Conservation (phyloP, 1,284 basidiomycete species). For the Cutaneotrichosporon curvatum region DNA sequence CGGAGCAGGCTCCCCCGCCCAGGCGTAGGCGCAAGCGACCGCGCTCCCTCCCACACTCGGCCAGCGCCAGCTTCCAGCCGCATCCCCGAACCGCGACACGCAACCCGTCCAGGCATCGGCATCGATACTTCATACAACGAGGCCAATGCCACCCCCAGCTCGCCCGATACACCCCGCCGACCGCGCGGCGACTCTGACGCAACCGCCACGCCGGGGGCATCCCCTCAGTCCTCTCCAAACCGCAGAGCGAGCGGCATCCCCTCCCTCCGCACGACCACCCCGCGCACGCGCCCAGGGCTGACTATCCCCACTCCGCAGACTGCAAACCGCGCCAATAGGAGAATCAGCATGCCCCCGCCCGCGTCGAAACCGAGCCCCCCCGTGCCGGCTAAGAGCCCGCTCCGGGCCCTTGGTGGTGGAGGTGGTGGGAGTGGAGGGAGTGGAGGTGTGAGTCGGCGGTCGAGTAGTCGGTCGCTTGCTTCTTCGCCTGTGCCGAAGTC, state of each 20-base stretch:
- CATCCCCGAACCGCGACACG: background rate
- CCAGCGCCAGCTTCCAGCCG: background rate
- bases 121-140: background rate
- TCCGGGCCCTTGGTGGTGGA: conserved; percentile 16
- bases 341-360: conserved; percentile 1
- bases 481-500: background rate
- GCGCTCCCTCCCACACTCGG: too few species aligned
- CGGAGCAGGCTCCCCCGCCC: background rate
- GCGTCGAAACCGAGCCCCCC: conserved; percentile 21
- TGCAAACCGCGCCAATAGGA: too few species aligned
- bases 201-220: background rate
- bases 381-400: conserved; percentile 38
- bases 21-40: too few species aligned
- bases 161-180: too few species aligned
- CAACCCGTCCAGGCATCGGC: background rate
- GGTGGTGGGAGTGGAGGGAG: background rate
- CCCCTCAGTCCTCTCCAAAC: conserved; percentile 8
- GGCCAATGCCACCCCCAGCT: too few species aligned
- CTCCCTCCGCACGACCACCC: background rate
- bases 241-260: conserved; percentile 25
- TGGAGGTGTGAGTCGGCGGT: too few species aligned
- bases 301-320: too few species aligned
- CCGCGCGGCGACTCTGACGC: background rate
- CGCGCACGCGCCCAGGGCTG: too few species aligned
- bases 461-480: background rate